Conservation (phyloP, 2,329 filamentous ascomycete genomes). For the Trematosphaeria pertusa region DNA sequence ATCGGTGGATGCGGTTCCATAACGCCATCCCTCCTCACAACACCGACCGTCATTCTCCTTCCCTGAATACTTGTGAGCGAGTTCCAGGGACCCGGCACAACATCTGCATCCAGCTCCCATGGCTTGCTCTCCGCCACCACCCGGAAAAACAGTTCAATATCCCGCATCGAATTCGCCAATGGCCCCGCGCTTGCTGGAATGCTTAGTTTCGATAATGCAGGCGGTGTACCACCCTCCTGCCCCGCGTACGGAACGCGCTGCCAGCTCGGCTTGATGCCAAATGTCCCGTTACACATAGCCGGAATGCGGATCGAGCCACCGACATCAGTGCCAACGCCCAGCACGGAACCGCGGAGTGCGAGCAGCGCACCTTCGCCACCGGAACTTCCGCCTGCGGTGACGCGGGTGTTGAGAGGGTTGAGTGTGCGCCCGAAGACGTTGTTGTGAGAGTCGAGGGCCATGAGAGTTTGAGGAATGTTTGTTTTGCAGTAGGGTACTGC, state of each 20-base stretch:
- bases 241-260: constrained; percentile 60
- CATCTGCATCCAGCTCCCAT: constrained; percentile 58
- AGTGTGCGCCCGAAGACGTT: constrained; percentile 56
- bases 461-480: constrained; percentile 62
- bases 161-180: constrained; percentile 56
- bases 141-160: constrained; percentile 62
- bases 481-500: constrained; percentile 62
- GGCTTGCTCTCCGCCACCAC: constrained; percentile 60
- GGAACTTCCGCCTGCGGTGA: constrained; percentile 61
- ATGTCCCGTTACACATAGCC: constrained; percentile 58
- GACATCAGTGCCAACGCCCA: constrained; percentile 63
- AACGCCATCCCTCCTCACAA: constrained; percentile 59
- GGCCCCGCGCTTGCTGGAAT: constrained; percentile 56
- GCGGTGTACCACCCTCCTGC: constrained; percentile 56
- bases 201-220: constrained; percentile 56
- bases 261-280: constrained; percentile 55
- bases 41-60: constrained; percentile 52
- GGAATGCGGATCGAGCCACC: constrained; percentile 62
- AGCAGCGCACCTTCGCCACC: constrained; percentile 62
- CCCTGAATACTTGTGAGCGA: constrained; percentile 24
- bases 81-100: constrained; percentile 49
- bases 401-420: constrained; percentile 55
- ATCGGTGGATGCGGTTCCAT: constrained; percentile 62
- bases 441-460: constrained; percentile 61
- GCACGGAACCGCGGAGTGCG: constrained; percentile 55